phyloP scores from a whole-genome alignment of 768 basidiomycete species.

The Mycena pura region DNA sequence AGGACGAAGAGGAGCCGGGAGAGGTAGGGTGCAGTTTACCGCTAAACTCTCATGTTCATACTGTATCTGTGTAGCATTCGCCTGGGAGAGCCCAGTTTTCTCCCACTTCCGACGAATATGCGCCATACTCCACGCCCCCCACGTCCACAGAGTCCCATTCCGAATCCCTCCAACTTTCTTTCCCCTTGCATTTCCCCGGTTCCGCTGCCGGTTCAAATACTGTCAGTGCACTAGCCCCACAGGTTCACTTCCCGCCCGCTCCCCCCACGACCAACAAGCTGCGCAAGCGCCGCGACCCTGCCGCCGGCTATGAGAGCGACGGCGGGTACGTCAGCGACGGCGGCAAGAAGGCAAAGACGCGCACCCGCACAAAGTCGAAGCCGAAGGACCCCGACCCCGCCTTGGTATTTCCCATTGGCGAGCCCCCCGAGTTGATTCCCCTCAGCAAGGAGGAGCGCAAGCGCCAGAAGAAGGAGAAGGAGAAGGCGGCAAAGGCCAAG shows the following conservation, averaged over 20 bases:
- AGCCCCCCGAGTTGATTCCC: constrained; percentile 30
- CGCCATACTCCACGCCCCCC: constrained; percentile 23
- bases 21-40: constrained; percentile 30
- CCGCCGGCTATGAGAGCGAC: constrained; percentile 60
- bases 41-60: not conserved
- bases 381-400: constrained; percentile 30
- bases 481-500: constrained; percentile 33
- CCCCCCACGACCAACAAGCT: constrained; percentile 4
- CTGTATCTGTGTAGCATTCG: not conserved
- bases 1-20: constrained; percentile 58
- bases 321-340: constrained; percentile 57
- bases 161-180: not conserved
- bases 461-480: constrained; percentile 19
- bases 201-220: not conserved
- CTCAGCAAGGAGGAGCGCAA: constrained; percentile 30
- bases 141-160: constrained; percentile 24
- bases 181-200: not conserved
- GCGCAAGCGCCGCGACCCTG: constrained; percentile 24
- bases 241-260: constrained; percentile 7
- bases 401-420: constrained; percentile 31
- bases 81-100: constrained; percentile 13
- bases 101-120: constrained; percentile 26
- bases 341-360: constrained; percentile 28
- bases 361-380: constrained; percentile 34
- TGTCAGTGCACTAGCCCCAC: not conserved